Percentiles rank a stretch among this genome's conserved stretches.
Conservation (phyloP, 768 basidiomycete species). For the Russula abietina region DNA sequence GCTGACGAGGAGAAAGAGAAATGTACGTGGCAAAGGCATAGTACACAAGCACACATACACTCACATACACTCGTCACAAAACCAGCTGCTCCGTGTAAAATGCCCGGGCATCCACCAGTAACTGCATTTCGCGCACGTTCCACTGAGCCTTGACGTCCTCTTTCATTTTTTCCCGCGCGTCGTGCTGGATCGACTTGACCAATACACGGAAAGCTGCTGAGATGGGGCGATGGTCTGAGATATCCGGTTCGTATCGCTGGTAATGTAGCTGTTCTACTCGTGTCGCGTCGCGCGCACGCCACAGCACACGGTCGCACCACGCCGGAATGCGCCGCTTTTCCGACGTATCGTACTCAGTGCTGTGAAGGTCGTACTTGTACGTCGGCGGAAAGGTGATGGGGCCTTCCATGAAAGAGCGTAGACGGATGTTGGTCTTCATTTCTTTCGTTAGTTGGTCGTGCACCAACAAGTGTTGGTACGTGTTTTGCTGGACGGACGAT, state of each 20-base stretch:
- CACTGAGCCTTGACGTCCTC: constrained; percentile 51
- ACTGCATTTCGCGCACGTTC: constrained; percentile 34
- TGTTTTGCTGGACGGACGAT: constrained; percentile 58
- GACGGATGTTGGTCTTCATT: constrained; percentile 80
- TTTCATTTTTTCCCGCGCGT: constrained; percentile 52
- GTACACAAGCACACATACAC: not conserved
- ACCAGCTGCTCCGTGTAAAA: constrained; percentile 34
- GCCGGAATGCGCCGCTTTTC: constrained; percentile 88
- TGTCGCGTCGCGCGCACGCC: constrained; percentile 50
- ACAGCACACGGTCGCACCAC: constrained; percentile 95
- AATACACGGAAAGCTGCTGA: constrained; percentile 71
- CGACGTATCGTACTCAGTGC: constrained; percentile 77
- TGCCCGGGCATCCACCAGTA: constrained; percentile 31
- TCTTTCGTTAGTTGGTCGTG: constrained; percentile 91
- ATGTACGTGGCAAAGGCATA: not conserved
- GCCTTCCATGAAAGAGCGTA: constrained; percentile 78
- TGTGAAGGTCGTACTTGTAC: constrained; percentile 87
- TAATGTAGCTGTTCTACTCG: constrained; percentile 69
- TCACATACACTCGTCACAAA: constrained; percentile 26
- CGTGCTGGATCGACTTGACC: constrained; percentile 64
- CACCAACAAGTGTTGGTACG: constrained; percentile 53
- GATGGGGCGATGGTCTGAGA: constrained; percentile 88
- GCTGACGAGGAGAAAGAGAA: not conserved
- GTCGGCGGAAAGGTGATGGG: constrained; percentile 81
- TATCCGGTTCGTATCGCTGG: constrained; percentile 74